These are phyloP conservation scores for Rosa rugosa DNA, from an alignment of 306 rosid genomes.

Conservation along the genomic window DNA sequence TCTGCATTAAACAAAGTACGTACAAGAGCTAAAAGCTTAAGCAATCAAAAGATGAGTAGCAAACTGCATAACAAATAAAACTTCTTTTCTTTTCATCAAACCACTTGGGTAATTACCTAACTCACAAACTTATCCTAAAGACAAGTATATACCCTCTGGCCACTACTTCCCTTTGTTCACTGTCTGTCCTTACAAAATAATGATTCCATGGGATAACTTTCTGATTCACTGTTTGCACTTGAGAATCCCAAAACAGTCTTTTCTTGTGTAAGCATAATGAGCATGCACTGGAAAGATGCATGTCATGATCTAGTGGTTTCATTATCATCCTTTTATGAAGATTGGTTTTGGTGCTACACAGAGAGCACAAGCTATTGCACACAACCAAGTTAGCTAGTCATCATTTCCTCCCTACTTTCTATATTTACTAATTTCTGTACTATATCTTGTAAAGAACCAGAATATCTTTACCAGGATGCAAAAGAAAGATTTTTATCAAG, in stretches of 20 bases:
- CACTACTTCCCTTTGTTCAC: conserved; percentile 8
- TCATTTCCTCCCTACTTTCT: conserved; percentile 1
- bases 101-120: background rate
- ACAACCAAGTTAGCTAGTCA: background rate
- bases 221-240: background rate
- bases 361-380: conserved; percentile 7
- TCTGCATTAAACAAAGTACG: background rate
- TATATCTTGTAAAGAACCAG: background rate
- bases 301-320: background rate
- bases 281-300: conserved; percentile 6
- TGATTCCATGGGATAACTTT: conserved; percentile 4
- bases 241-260: conserved; percentile 6
- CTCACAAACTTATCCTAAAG: background rate
- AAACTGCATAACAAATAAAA: background rate
- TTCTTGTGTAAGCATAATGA: background rate
- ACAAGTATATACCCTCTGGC: background rate
- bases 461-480: conserved; percentile 15
- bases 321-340: conserved; percentile 11
- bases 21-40: background rate
- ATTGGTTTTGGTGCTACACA: background rate
- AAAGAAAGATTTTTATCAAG: conserved; percentile 6
- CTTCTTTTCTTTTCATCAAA: background rate
- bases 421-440: background rate
- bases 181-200: background rate
- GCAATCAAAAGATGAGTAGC: background rate